Evolutionary conservation across 192 early-diverging fungal species (phyloP), one percentile per base, ranked within the genome.

Genomic region (Coemansia umbellata): DNA sequence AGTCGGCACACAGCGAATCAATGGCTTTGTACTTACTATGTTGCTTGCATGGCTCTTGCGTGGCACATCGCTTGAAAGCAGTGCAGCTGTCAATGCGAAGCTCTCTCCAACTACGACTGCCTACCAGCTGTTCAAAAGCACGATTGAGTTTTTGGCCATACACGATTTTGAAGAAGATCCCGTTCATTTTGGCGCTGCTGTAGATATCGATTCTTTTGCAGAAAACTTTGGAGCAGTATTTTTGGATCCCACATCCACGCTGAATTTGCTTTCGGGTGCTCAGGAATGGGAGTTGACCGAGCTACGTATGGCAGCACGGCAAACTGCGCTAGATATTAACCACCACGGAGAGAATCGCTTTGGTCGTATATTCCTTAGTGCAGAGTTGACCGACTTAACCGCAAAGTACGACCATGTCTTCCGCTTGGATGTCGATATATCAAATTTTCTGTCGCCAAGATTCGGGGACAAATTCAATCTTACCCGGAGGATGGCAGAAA

Each of bases 111-210:
- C 80, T 11, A 91, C 88, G 74, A 89, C 82, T 63, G 85, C 89
- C 7, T 92, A 91, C 68, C 91, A 94, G 66, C 76, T 98, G 60
- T 75, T 94, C 44, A 84, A 85, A 36, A 86, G 92, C 33, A 84
- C 87, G 0, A 82, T 98, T 39, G 91, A 94, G 58, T 93, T 87
- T 56, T 43, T 95, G 24, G 84, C 82, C 49, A 45, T 37, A 10
- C 61, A 55, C 14, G 81, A 85, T 41, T 66, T 63, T 55, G 40
- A 58, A 21, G 51, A 36, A 30, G 40, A 19, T 8, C 63, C 75
- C 6, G 13, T 61, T 22, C 47, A 45, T 30, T 59, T 78, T 39
- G 78, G 48, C 48, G 15, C 3, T 14, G 49, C 5, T 8, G 50
- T 31, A 9, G 58, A 56, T 26, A 57, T 60, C 17, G 66, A 82